A percentile compares a stretch with the other conserved stretches of the same genome.
Conservation (phyloP, 2,329 filamentous ascomycete genomes). For the Colletotrichum theobromicola region DNA sequence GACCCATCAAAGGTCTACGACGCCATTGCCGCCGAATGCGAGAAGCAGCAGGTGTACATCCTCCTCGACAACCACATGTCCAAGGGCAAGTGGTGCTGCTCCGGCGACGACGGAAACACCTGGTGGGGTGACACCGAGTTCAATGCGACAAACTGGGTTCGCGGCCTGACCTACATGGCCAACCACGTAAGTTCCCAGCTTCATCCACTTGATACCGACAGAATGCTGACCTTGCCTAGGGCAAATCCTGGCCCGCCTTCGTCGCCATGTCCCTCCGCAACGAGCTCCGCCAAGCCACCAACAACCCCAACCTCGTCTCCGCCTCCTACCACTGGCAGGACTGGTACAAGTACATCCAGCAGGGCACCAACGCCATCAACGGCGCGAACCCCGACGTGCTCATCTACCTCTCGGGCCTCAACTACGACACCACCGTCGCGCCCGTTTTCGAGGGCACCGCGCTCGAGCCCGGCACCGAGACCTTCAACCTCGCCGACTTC, state of each 20-base stretch:
- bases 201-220: background rate
- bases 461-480: conserved; percentile 49
- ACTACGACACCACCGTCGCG: conserved; percentile 60
- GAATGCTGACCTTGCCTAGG: conserved; percentile 30
- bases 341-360: conserved; percentile 57
- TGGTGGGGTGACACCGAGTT: conserved; percentile 70
- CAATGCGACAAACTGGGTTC: conserved; percentile 61
- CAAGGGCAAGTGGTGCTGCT: conserved; percentile 63
- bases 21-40: conserved; percentile 63
- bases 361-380: conserved; percentile 56
- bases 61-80: conserved; percentile 69
- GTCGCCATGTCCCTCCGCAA: conserved; percentile 59
- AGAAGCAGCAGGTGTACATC: conserved; percentile 60
- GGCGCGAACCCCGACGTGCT: conserved; percentile 54
- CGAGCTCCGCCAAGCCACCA: conserved; percentile 52
- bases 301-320: conserved; percentile 33
- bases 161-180: conserved; percentile 66
- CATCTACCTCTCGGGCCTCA: conserved; percentile 65
- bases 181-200: conserved; percentile 48
- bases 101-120: conserved; percentile 57
- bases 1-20: conserved; percentile 47
- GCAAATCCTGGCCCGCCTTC: conserved; percentile 51
- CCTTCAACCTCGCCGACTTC: conserved; percentile 53
- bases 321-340: conserved; percentile 59
- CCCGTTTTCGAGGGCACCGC: conserved; percentile 55